Evolutionary conservation across 495 filamentous ascomycete genomes (phyloP), one percentile per base, ranked within the genome.

Genomic region (Pyronema domesticum): DNA sequence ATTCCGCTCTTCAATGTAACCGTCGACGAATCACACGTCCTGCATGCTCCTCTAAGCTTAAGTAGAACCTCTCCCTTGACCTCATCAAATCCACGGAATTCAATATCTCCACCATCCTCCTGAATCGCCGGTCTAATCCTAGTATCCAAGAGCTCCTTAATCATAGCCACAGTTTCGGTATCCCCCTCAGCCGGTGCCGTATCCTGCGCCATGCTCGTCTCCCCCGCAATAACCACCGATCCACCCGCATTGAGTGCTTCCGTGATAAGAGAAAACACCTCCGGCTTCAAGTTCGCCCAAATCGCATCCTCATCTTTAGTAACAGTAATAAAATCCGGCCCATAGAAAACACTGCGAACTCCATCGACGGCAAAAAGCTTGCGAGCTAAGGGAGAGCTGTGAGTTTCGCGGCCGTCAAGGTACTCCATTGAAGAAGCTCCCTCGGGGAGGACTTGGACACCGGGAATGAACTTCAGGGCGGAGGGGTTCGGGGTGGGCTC

Each of bases 61-160:
- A 98, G 66, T 63, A 80, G 60, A 11, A 98, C 91, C 51, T 82
- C 75, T 0, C 91, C 91, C 58, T 91, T 75, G 62, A 87, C 76
- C 14, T 53, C 55, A 34, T 65, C 59, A 58, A 95, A 96, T 3
- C 89, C 89, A 3, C 83, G 73, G 61, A 87, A 85, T 69, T 96
- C 91, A 63, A 98, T 95, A 68, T 98, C 91, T 9, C 91, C 91
- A 15, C 91, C 91, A 58, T 98, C 91, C 65, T 98, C 89, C 68
- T 95, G 89, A 54, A 98, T 98, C 4, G 91, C 81, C 1, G 91
- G 91, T 40, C 91, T 73, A 61, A 98, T 94, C 49, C 91, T 72
- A 17, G 93, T 98, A 70, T 98, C 93, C 51, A 98, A 70, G n/a
- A 98, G 70, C 70, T 98, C 91, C 70, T 96, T 95, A 68, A 98